Evolutionary conservation across 1,139 yeast genomes (phyloP).

Genomic region (Taiozyma onychis): DNA sequence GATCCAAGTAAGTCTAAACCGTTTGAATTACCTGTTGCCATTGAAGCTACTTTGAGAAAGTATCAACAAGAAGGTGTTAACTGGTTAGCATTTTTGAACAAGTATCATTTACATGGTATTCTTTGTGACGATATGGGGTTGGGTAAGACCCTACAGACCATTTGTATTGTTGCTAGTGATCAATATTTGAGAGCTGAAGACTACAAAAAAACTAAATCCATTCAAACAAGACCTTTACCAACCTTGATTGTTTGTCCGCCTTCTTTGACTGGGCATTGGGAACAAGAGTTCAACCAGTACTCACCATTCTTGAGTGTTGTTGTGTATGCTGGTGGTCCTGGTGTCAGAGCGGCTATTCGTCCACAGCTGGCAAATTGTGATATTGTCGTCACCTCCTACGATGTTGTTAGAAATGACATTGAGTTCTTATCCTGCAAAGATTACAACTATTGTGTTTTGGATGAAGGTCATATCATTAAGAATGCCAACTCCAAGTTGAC

Average conservation of each 20-base stretch:
- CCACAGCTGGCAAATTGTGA: conserved; percentile 54
- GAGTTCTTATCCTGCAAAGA: conserved; percentile 54
- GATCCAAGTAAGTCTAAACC: conserved; percentile 91
- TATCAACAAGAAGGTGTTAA: conserved; percentile 98
- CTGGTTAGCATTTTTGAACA: conserved; percentile 94
- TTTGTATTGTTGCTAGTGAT: conserved; percentile 94
- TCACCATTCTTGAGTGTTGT: conserved; percentile 81
- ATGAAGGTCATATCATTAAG: conserved; percentile 97
- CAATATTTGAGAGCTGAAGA: conserved; percentile 80
- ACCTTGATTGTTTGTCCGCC: conserved; percentile 93
- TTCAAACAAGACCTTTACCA: conserved; percentile 74
- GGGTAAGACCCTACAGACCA: conserved; percentile 95
- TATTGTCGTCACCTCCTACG: conserved; percentile 91
- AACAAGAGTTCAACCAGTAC: conserved; percentile 85
- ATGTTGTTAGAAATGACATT: conserved; percentile 90
- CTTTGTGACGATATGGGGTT: conserved; percentile 99
- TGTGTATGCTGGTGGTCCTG: conserved; percentile 91
- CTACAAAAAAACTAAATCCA: conserved; percentile 49
- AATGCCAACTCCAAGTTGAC: conserved; percentile 86
- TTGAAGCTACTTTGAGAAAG: conserved; percentile 87
- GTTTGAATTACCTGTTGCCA: conserved; percentile 83
- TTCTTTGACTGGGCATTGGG: conserved; percentile 98
- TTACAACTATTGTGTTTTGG: conserved; percentile 92
- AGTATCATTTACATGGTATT: conserved; percentile 93
- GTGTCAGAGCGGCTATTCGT: conserved; percentile 57